Evolutionary conservation across 495 filamentous ascomycete genomes (phyloP).

Genomic region (Xylaria flabelliformis): DNA sequence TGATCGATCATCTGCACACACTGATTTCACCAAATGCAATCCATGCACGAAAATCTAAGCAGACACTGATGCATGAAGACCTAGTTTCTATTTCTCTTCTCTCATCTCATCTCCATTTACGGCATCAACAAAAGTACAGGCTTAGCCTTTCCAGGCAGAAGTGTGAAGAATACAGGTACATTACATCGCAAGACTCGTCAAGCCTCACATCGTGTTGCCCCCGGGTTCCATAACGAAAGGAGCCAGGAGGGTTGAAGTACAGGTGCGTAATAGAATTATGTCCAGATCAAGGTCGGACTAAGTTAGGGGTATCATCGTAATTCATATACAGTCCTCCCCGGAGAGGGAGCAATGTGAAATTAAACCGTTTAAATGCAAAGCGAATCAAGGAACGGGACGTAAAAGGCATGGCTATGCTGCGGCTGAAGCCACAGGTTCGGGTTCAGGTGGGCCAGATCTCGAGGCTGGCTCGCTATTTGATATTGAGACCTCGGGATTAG

Average conservation of each 20-base stretch:
- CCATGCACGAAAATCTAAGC: neutral
- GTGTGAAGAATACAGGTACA: conserved; percentile 16
- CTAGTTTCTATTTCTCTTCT: neutral
- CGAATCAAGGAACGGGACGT: neutral
- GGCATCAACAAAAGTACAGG: conserved; percentile 9
- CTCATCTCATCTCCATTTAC: neutral
- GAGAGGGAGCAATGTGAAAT: conserved; percentile 16
- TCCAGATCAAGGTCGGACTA: conserved; percentile 10
- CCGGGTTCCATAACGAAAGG: neutral
- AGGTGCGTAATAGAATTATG: conserved; percentile 12
- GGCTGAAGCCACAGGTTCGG: conserved; percentile 16
- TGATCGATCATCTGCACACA: neutral
- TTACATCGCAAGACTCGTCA: neutral
- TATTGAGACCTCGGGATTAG: conserved; percentile 71
- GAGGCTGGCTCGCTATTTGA: conserved; percentile 38
- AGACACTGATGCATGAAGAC: neutral
- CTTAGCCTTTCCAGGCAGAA: neutral
- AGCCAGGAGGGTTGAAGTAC: neutral
- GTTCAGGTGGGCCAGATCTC: conserved; percentile 36
- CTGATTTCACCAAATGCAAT: too few relatives aligned
- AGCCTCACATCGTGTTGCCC: neutral
- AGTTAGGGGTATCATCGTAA: conserved; percentile 30
- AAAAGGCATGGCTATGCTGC: conserved; percentile 15
- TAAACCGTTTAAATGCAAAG: conserved; percentile 13
- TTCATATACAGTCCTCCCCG: conserved; percentile 25